These are phyloP conservation scores for Puccinia novopanici DNA, from an alignment of 1,284 basidiomycete genomes.

Conservation along the genomic window DNA sequence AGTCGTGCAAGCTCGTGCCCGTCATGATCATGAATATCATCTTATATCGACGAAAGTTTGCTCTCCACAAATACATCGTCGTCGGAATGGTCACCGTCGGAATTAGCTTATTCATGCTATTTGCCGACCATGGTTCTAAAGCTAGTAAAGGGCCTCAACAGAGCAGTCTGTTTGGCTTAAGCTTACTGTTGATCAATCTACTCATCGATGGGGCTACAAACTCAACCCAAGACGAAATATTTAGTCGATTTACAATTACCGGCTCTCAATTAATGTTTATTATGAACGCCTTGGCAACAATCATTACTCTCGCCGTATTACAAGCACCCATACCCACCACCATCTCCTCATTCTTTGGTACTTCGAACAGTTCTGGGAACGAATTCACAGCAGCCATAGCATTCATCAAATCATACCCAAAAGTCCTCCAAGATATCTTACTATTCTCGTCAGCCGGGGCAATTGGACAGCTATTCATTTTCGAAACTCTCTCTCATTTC, in stretches of 20 bases:
- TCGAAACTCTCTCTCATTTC: conserved; percentile 94
- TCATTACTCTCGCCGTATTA: conserved; percentile 61
- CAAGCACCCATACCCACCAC: conserved; percentile 56
- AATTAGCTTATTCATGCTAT: conserved; percentile 93
- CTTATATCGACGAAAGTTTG: conserved; percentile 59
- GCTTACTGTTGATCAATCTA: conserved; percentile 80
- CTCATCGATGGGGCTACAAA: conserved; percentile 90
- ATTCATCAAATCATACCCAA: conserved; percentile 79
- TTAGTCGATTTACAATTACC: conserved; percentile 72
- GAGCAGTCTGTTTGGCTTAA: conserved; percentile 66
- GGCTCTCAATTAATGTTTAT: conserved; percentile 99
- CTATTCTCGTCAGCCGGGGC: conserved; percentile 90
- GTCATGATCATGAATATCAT: conserved; percentile 91
- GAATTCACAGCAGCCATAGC: conserved; percentile 72
- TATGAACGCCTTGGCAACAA: conserved; percentile 82
- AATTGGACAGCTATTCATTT: conserved; percentile 94
- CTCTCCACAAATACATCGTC: conserved; percentile 59
- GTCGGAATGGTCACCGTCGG: conserved; percentile 74
- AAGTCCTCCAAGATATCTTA: conserved; percentile 73
- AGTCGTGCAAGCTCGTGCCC: conserved; percentile 96
- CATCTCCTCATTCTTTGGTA: conserved; percentile 55
- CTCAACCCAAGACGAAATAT: conserved; percentile 98
- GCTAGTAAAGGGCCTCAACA: conserved; percentile 61
- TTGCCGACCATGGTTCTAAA: conserved; percentile 64
- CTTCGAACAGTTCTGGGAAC: conserved; percentile 59